Percentiles rank a stretch among this genome's conserved stretches.
phyloP scores from a whole-genome alignment of 108 stramenopile species.

The Skeletonema menzelii region DNA sequence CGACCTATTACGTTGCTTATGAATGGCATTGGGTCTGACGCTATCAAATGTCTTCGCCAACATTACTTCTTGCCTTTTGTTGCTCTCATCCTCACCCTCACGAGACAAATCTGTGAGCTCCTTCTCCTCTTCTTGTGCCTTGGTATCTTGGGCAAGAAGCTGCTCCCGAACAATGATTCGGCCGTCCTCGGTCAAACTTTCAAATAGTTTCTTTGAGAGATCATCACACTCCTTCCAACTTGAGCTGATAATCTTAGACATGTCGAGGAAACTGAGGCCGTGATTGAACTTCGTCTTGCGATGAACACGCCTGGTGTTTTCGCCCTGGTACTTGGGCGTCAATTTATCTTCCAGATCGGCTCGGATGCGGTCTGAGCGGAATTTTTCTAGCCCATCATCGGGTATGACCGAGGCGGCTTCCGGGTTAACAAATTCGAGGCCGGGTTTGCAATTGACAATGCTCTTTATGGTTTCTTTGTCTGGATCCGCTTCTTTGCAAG shows the following conservation, averaged over 20 bases:
- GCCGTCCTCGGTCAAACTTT: constrained; percentile 6
- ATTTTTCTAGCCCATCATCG: not conserved
- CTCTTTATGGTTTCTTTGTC: not conserved
- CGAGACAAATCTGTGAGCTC: too few relatives aligned
- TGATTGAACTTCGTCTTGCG: not conserved
- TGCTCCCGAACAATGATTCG: not conserved
- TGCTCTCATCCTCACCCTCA: too few relatives aligned
- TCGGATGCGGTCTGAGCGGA: not conserved
- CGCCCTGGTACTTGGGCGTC: not conserved
- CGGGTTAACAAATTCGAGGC: not conserved
- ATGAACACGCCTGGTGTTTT: not conserved
- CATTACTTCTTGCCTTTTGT: too few relatives aligned
- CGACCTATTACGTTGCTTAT: not conserved
- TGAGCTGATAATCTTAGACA: not conserved
- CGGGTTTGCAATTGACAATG: not conserved
- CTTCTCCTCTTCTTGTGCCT: not conserved
- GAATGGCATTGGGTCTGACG: not conserved
- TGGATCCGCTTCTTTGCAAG: not conserved
- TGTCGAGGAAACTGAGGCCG: constrained; percentile 8
- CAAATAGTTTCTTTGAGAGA: not conserved
- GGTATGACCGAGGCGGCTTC: not conserved
- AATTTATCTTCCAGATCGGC: not conserved
- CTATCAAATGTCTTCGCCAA: not conserved
- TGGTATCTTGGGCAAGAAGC: not conserved
- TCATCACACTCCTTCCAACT: not conserved